A percentile compares a stretch with the other conserved stretches of the same genome.
These are phyloP conservation scores for Mimosa bimucronata DNA, from an alignment of 306 rosid genomes.

Conservation along the genomic window DNA sequence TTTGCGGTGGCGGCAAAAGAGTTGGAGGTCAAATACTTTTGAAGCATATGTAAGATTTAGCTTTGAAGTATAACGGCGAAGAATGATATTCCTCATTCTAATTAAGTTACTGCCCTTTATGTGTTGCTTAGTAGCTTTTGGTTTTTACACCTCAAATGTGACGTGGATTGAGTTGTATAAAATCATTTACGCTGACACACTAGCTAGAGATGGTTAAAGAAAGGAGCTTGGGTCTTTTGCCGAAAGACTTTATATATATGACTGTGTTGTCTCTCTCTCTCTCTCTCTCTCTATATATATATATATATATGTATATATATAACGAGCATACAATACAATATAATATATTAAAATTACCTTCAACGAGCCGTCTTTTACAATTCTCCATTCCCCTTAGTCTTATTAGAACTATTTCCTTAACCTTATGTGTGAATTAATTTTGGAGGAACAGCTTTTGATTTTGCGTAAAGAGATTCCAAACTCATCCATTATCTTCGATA, in stretches of 20 bases:
- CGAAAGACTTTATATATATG: constrained; percentile 59
- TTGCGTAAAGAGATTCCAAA: constrained; percentile 78
- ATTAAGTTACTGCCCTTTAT: constrained; percentile 1
- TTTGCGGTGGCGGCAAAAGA: constrained; percentile 32
- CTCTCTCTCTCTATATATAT: too few species aligned
- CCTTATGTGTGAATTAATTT: constrained; percentile 41
- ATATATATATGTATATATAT: too few species aligned
- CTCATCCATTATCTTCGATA: constrained; percentile 52
- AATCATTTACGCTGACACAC: constrained; percentile 37
- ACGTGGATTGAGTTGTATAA: constrained; percentile 51
- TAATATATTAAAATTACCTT: constrained; percentile 17
- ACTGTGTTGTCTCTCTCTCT: too few species aligned
- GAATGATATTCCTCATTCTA: constrained; percentile 1
- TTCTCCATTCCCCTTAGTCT: constrained; percentile 39
- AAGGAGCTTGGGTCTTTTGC: constrained; percentile 53
- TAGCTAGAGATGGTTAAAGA: constrained; percentile 23
- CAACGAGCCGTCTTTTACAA: constrained; percentile 40
- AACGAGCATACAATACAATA: background rate
- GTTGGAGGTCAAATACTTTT: constrained; percentile 46
- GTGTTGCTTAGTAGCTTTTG: constrained; percentile 35
- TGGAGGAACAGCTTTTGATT: constrained; percentile 51
- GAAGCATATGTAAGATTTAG: constrained; percentile 13
- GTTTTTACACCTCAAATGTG: constrained; percentile 55
- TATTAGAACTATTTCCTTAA: constrained; percentile 34
- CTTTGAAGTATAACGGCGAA: constrained; percentile 36